These are phyloP conservation scores for Cyclotella baltica DNA, from an alignment of 108 stramenopile species.

Conservation along the genomic window DNA sequence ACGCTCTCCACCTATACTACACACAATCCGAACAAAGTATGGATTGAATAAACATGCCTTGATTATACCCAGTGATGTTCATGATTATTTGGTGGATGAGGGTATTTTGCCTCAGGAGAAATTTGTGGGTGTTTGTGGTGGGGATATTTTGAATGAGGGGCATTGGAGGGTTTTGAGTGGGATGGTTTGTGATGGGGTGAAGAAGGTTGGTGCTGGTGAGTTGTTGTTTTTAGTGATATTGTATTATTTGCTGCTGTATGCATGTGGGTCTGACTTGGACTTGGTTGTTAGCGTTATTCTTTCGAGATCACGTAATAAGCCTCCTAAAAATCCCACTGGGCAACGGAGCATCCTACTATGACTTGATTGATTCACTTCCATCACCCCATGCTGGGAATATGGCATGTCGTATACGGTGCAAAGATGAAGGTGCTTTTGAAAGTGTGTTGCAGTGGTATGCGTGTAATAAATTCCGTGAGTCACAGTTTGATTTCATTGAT, in stretches of 20 bases:
- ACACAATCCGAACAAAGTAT: constrained; percentile 72
- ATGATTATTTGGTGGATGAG: constrained; percentile 89
- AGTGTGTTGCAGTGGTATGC: constrained; percentile 76
- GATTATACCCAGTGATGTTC: constrained; percentile 91
- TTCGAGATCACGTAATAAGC: constrained; percentile 90
- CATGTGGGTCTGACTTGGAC: neutral
- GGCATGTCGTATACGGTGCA: constrained; percentile 83
- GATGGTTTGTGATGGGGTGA: constrained; percentile 51
- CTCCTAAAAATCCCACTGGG: constrained; percentile 81
- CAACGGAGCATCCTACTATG: constrained; percentile 63
- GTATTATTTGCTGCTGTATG: no score
- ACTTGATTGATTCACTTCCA: constrained; percentile 88
- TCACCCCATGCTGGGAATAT: constrained; percentile 40
- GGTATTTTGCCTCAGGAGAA: constrained; percentile 79
- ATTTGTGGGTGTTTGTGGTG: constrained; percentile 88
- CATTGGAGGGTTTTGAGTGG: constrained; percentile 69
- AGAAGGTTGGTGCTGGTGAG: constrained; percentile 56
- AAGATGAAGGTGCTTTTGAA: constrained; percentile 63
- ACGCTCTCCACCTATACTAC: constrained; percentile 69
- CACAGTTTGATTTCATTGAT: constrained; percentile 82
- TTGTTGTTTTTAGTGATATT: neutral
- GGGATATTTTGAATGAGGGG: constrained; percentile 70
- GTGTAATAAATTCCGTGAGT: constrained; percentile 74
- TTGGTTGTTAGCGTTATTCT: constrained; percentile 68
- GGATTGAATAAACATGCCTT: constrained; percentile 76